Evolutionary conservation across 345 rosid species (phyloP), one percentile per base, ranked within the genome.

Genomic region (Sonneratia caseolaris): DNA sequence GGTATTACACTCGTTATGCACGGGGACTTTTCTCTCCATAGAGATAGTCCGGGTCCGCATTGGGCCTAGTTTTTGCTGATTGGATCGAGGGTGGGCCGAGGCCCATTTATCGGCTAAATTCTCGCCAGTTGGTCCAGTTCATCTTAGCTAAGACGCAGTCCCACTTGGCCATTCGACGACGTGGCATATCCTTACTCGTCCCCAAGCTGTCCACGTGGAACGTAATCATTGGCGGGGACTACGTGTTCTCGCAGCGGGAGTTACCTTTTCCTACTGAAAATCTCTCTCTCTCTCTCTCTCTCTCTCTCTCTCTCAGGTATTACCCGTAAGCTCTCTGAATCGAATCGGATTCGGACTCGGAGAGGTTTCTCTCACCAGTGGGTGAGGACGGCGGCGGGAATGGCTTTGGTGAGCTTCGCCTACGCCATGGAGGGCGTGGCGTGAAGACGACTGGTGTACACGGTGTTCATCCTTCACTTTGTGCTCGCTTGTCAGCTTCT

Each of bases 401-500:
- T 86, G 87, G 80, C 82, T 73, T 73, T 81, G 77, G 70, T 35
- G 53, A 71, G 79, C 71, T 71, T 78, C 35, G 73, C 80, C 55
- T 78, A 77, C 72, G 81, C 81, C 68, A 77, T 76, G 83, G 90
- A 94, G 80, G 78, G 82, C n/a, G 72, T 89, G 81, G 95, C 89
- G 19, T 92, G 96, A 91, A 87, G 87, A 76, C 98, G 97, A 73
- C 45, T 83, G 76, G 80, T 79, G 0, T 86, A 77, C 77, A 73
- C 96, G 2, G 55, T 81, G 45, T 83, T 92, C 68, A 83, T 95
- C 3, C 91, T 90, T 35, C 74, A 92, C 80, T 92, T 92, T 36
- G 93, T 89, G 67, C 83, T 92, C 64, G 85, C 84, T 77, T 90
- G 97, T 68, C 98, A 92, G 81, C 80, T 90, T 67, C 83, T 95